Evolutionary conservation across 2,329 filamentous ascomycete genomes (phyloP).

Genomic region (Phyllosticta citribraziliensis): DNA sequence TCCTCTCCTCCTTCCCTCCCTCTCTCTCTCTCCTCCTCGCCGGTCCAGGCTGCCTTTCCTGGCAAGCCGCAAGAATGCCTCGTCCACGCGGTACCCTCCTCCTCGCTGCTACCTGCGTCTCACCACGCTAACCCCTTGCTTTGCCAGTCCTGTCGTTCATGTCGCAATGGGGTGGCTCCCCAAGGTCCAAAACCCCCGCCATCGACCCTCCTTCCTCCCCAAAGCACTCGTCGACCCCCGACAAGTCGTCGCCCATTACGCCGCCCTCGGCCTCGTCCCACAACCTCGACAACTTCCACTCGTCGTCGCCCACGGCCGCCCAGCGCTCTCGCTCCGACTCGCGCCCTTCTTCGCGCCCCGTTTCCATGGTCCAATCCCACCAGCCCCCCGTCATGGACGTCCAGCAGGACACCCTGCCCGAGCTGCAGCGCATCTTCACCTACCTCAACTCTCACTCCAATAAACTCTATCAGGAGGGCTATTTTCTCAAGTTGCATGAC

Average conservation of each 20-base stretch:
- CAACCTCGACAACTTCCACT: constrained; percentile 22
- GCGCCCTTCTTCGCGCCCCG: constrained; percentile 53
- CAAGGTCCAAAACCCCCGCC: constrained; percentile 17
- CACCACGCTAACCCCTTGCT: constrained; percentile 11
- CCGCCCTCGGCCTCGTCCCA: constrained; percentile 19
- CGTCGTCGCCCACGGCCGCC: constrained; percentile 23
- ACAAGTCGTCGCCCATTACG: constrained; percentile 5
- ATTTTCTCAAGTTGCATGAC: constrained; percentile 94
- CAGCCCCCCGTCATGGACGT: constrained; percentile 81
- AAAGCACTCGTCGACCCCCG: constrained; percentile 2
- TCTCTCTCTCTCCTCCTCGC: not conserved
- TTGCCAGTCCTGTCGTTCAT: constrained; percentile 74
- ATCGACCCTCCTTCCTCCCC: constrained; percentile 19
- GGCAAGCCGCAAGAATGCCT: constrained; percentile 19
- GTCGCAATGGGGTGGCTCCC: constrained; percentile 57
- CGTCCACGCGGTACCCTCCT: constrained; percentile 17
- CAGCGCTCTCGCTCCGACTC: constrained; percentile 37
- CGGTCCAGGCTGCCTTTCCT: not conserved
- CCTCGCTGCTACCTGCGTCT: not conserved
- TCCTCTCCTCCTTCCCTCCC: too few species aligned
- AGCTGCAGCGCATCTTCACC: constrained; percentile 87
- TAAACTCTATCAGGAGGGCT: constrained; percentile 95
- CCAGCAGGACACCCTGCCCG: constrained; percentile 74
- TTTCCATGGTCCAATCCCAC: constrained; percentile 80
- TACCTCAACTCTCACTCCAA: constrained; percentile 92